Evolutionary conservation across 2,329 filamentous ascomycete species (phyloP).

Genomic region (Diaporthe sp.): DNA sequence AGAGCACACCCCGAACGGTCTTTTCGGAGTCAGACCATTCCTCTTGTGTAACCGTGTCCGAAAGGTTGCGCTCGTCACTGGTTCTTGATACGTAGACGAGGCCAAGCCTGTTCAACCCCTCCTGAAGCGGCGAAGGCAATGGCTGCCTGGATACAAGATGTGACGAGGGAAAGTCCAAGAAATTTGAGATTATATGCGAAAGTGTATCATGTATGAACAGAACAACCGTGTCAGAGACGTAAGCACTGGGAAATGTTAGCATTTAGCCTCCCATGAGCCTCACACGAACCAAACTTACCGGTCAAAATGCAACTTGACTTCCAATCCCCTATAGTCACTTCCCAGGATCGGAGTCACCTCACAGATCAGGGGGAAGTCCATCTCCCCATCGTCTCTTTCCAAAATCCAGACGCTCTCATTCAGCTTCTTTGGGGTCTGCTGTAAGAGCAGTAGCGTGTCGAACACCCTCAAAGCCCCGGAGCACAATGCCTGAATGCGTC

Average conservation of each 20-base stretch:
- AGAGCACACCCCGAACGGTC: conserved; percentile 68
- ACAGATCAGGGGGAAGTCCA: conserved; percentile 84
- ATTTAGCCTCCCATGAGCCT: neutral
- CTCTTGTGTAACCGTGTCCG: conserved; percentile 34
- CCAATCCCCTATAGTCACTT: conserved; percentile 63
- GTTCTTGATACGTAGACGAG: neutral
- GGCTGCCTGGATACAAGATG: conserved; percentile 9
- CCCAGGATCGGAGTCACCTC: conserved; percentile 73
- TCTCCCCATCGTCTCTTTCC: conserved; percentile 70
- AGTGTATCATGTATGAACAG: conserved; percentile 38
- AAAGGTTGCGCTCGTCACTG: neutral
- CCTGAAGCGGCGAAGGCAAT: conserved; percentile 31
- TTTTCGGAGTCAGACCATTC: conserved; percentile 67
- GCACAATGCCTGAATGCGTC: conserved; percentile 73
- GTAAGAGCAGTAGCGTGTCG: conserved; percentile 84
- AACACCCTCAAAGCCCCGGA: conserved; percentile 73
- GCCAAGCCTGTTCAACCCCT: conserved; percentile 25
- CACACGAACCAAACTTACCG: conserved; percentile 51
- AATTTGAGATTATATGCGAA: conserved; percentile 24
- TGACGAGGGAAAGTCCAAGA: conserved; percentile 38
- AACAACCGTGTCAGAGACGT: conserved; percentile 31
- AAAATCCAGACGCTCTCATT: conserved; percentile 70
- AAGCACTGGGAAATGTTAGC: conserved; percentile 43
- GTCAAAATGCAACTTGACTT: conserved; percentile 75
- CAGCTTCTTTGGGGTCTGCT: conserved; percentile 73